Conservation (phyloP, 2,329 filamentous ascomycete species). For the Penicillium rolfsii region DNA sequence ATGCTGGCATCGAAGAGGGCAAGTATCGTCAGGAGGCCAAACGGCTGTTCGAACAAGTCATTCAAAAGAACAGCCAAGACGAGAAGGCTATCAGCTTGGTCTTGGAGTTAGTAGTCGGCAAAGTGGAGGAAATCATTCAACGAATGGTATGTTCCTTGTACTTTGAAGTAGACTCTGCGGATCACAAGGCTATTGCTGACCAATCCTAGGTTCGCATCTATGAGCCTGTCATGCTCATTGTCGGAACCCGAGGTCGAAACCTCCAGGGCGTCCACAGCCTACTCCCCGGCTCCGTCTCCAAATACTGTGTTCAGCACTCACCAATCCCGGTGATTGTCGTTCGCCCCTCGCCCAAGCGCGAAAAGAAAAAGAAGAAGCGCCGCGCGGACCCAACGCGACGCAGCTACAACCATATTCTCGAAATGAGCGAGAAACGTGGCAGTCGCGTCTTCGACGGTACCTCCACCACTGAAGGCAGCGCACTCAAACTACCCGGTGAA, state of each 20-base stretch:
- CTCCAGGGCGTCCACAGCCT: conserved; percentile 84
- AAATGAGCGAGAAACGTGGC: conserved; percentile 59
- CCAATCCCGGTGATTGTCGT: conserved; percentile 93
- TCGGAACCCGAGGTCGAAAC: conserved; percentile 83
- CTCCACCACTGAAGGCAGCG: conserved; percentile 51
- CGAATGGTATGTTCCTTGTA: conserved; percentile 67
- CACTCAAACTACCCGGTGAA: conserved; percentile 50
- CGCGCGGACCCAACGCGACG: conserved; percentile 74
- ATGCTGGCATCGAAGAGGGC: conserved; percentile 64
- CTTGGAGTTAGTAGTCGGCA: conserved; percentile 85
- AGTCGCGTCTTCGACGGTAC: conserved; percentile 57
- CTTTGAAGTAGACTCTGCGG: not conserved
- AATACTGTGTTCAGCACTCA: conserved; percentile 92
- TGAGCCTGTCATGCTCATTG: conserved; percentile 86
- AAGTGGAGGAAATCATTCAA: conserved; percentile 87
- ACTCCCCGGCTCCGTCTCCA: conserved; percentile 85
- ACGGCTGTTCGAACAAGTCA: conserved; percentile 72
- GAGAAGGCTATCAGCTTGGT: conserved; percentile 79
- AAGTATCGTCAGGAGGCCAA: conserved; percentile 77
- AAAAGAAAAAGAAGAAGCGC: conserved; percentile 87
- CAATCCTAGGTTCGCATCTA: conserved; percentile 77
- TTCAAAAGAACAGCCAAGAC: conserved; percentile 78
- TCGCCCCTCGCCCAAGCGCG: conserved; percentile 80
- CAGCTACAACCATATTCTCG: conserved; percentile 77
- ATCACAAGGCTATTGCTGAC: conserved; percentile 16